phyloP scores from a whole-genome alignment of 148 eudicot species.

The Rhododendron ferrugineum region DNA sequence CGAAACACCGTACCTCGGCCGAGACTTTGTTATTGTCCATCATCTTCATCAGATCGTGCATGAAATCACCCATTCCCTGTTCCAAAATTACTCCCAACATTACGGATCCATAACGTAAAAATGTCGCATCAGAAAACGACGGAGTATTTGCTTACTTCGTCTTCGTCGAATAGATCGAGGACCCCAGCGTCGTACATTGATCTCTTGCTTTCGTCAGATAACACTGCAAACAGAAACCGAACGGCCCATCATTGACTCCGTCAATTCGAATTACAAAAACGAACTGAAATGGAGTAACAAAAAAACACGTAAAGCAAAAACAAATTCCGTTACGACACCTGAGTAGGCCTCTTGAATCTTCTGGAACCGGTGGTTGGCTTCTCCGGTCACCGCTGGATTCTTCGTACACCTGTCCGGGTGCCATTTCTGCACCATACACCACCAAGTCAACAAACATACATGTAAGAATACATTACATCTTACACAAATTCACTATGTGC shows the following conservation, averaged over 20 bases:
- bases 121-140: neutral
- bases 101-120: neutral
- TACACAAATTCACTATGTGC: no score
- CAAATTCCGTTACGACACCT: conserved; percentile 28
- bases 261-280: neutral
- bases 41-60: conserved; percentile 77
- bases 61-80: conserved; percentile 85
- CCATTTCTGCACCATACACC: conserved; percentile 50
- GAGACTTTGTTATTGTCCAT: conserved; percentile 54
- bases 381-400: conserved; percentile 56
- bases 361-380: conserved; percentile 74
- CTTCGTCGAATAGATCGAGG: conserved; percentile 74
- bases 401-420: conserved; percentile 74
- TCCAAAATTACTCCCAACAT: conserved; percentile 1
- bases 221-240: conserved; percentile 38
- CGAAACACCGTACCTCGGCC: conserved; percentile 36
- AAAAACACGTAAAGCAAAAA: neutral
- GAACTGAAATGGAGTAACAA: neutral
- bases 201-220: conserved; percentile 73
- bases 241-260: neutral
- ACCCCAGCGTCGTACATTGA: conserved; percentile 87
- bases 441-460: neutral
- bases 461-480: no score
- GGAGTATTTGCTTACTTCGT: conserved; percentile 28
- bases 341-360: conserved; percentile 92